Base-by-base conservation (phyloP, 176 grass and related monocot genomes). In the Microstegium vimineum region DNA sequence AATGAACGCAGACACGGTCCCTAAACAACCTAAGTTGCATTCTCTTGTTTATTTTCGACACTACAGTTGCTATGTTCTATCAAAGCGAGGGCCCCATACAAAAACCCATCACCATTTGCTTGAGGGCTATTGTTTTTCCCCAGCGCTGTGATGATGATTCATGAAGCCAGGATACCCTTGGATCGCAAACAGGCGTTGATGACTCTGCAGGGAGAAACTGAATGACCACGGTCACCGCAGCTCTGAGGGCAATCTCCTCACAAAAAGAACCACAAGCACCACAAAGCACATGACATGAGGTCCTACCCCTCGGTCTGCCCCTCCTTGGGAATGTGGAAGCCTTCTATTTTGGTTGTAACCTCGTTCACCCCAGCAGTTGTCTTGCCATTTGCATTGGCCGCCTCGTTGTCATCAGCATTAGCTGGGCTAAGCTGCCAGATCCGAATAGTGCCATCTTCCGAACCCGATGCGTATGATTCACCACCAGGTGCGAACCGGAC, bases 391-490 rank as follows among this genome's bases (percentile, higher is more conserved):
- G 78, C 16, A 64, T 27, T 83, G 47, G 59, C 27, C 11, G 41
- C 68, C 65, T 93, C 92, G 5, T 70, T 78, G 31, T 95, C 93
- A 43, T 99, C 93, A 71, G 85, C 23, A 23, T 82, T 86, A 20
- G 86, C 65, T 2, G 87, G 85, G 70, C 77, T 87, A 71, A 90
- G 60, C 42, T 95, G 93, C 96, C 96, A 99, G 75, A 99, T 96
- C 42, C 96, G 84, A 62, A 99, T 92, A 42, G 96, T 99, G 41
- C 96, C 96, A 30, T 99, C 96, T 81, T 99, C 96, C 10, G 96
- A 99, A 42, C 96, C 96, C 23, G 96, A 99, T 43, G 96, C 91
- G 62, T 95, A 99, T 62, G 96, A 99, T 73, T 99, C 96, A 10
- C 93, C 91, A 30, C 82, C 82, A 71, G 96, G 96, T 18, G 96